A percentile compares a stretch with the other conserved stretches of the same genome.
Conservation (phyloP, 2,329 filamentous ascomycete genomes). For the Aureobasidium sp. region DNA sequence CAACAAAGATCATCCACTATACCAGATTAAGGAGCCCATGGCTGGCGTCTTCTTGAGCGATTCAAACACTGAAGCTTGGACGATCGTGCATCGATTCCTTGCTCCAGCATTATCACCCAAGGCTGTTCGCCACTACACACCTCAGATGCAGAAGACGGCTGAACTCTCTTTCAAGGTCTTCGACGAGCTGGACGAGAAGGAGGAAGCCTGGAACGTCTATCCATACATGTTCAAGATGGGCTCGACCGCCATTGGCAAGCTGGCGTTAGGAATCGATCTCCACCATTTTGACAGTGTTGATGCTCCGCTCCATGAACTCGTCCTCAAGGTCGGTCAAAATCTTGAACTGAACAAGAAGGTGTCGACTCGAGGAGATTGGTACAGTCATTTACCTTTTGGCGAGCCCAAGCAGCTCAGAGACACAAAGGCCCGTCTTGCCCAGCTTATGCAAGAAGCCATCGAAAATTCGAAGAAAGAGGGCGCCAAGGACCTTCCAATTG, state of each 20-base stretch:
- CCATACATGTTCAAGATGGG: constrained; percentile 45
- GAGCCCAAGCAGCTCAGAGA: constrained; percentile 42
- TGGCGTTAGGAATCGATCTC: constrained; percentile 39
- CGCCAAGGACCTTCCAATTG: constrained; percentile 28
- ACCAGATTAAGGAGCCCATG: constrained; percentile 26
- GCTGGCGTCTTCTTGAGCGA: constrained; percentile 34
- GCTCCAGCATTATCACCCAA: constrained; percentile 53
- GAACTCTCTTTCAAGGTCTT: constrained; percentile 25
- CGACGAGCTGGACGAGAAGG: constrained; percentile 41
- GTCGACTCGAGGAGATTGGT: constrained; percentile 47
- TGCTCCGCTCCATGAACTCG: constrained; percentile 45
- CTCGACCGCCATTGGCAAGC: constrained; percentile 37
- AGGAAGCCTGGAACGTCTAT: constrained; percentile 42
- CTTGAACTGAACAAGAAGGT: constrained; percentile 54
- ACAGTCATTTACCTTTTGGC: constrained; percentile 50
- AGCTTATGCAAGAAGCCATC: constrained; percentile 30
- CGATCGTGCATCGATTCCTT: constrained; percentile 53
- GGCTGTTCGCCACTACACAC: constrained; percentile 50
- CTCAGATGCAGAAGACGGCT: too few relatives aligned
- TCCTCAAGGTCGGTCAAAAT: constrained; percentile 42
- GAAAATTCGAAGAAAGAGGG: constrained; percentile 24
- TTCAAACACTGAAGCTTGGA: constrained; percentile 47
- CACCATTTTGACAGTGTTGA: constrained; percentile 38
- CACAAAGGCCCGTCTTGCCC: constrained; percentile 27
- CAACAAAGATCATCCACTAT: constrained; percentile 26